These are phyloP conservation scores for Cenchrus fungigraminus DNA, from an alignment of 176 grass and related monocot genomes.

Conservation along the genomic window DNA sequence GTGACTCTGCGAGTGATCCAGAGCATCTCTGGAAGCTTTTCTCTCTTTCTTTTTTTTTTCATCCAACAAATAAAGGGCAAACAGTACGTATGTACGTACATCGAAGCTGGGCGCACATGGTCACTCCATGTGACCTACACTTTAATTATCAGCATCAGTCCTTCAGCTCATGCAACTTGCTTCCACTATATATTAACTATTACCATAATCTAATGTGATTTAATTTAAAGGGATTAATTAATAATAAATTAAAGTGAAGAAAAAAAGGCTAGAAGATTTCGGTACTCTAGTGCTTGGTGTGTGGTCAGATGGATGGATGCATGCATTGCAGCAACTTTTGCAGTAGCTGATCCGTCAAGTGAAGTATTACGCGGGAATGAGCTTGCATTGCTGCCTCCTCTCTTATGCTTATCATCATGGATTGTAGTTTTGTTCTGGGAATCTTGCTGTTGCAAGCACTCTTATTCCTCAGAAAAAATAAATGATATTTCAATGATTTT, in stretches of 20 bases:
- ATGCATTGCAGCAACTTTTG: constrained; percentile 3
- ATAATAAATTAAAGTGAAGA: background rate
- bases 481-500: background rate
- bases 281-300: background rate
- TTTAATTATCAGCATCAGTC: constrained; percentile 32
- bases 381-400: background rate
- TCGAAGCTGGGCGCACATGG: constrained; percentile 53
- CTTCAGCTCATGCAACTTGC: constrained; percentile 32
- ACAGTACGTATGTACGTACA: background rate
- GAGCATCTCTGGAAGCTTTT: constrained; percentile 36
- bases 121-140: constrained; percentile 47
- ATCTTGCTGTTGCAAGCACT: background rate
- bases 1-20: background rate
- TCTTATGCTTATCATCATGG: constrained; percentile 9
- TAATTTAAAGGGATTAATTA: background rate
- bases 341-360: background rate
- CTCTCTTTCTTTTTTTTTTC: background rate
- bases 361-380: background rate
- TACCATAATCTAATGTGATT: background rate
- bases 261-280: background rate
- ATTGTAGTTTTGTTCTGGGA: too few species aligned
- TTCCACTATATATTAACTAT: background rate
- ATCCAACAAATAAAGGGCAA: background rate
- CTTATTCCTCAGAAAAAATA: background rate
- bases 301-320: background rate